A percentile compares a stretch with the other conserved stretches of the same genome.
Conservation (phyloP, 73 alveolate genomes). For the Blepharisma japonicum region DNA sequence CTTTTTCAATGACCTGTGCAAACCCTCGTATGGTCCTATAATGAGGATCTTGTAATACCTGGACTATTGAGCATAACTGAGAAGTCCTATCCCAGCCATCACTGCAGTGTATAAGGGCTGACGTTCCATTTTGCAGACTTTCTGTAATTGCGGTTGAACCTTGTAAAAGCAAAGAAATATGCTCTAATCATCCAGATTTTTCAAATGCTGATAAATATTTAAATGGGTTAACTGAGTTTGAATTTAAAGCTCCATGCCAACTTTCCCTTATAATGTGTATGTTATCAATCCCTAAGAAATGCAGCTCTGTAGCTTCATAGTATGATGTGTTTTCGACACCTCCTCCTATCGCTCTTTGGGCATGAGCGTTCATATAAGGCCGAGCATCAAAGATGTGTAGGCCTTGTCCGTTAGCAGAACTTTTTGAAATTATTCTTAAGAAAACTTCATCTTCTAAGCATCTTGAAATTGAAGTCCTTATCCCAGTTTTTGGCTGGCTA, state of each 20-base stretch:
- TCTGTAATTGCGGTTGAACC: constrained; percentile 57
- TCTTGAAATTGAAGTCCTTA: constrained; percentile 34
- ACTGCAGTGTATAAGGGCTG: constrained; percentile 86
- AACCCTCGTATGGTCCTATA: constrained; percentile 85
- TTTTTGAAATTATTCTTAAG: constrained; percentile 12
- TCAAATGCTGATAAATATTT: constrained; percentile 60
- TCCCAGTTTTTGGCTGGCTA: constrained; percentile 40
- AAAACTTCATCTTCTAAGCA: constrained; percentile 55
- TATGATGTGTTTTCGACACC: constrained; percentile 73
- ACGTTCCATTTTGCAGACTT: constrained; percentile 42
- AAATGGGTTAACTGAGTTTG: not conserved
- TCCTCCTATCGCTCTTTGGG: constrained; percentile 80
- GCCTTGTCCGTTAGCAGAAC: not conserved
- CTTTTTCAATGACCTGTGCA: constrained; percentile 81
- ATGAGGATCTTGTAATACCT: constrained; percentile 79
- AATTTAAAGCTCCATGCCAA: constrained; percentile 33
- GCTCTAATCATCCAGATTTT: constrained; percentile 77
- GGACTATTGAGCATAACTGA: constrained; percentile 70
- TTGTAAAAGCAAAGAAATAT: constrained; percentile 60
- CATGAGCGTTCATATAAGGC: constrained; percentile 78
- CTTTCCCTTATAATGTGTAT: constrained; percentile 89
- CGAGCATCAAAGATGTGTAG: constrained; percentile 75
- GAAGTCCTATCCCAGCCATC: constrained; percentile 99
- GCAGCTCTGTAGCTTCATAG: constrained; percentile 65
- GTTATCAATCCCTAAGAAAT: constrained; percentile 80